A percentile compares a stretch with the other conserved stretches of the same genome.
phyloP scores from a whole-genome alignment of 202 grass and related monocot genomes.

The Dendrocalamus latiflorus region DNA sequence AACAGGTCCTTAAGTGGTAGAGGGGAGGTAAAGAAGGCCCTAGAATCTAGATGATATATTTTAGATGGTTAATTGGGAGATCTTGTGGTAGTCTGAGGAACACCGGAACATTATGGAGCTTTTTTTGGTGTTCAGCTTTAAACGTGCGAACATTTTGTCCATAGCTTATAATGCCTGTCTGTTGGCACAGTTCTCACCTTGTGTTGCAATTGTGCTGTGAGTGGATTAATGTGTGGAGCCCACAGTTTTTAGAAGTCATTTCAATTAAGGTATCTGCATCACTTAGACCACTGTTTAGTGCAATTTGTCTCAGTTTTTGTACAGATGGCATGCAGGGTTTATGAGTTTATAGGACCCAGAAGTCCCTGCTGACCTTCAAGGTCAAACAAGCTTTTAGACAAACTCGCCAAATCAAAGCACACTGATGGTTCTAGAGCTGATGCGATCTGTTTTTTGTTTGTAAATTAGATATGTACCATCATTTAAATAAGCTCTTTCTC shows the following conservation, averaged over 20 bases:
- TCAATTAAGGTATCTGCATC: not conserved
- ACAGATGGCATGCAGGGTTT: not conserved
- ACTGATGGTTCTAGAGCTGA: not conserved
- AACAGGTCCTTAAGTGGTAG: not conserved
- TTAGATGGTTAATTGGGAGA: not conserved
- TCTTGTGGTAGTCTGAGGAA: not conserved
- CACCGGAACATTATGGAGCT: not conserved
- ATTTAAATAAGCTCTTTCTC: not conserved
- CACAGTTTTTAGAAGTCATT: not conserved
- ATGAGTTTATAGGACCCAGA: constrained; percentile 2
- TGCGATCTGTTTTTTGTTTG: not conserved
- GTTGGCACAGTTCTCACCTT: not conserved
- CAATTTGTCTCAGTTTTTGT: not conserved
- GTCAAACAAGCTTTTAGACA: not conserved
- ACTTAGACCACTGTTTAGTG: constrained; percentile 2
- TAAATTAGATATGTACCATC: not conserved
- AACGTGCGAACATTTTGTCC: not conserved
- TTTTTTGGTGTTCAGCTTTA: constrained; percentile 3
- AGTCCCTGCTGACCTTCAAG: not conserved
- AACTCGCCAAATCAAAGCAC: not conserved
- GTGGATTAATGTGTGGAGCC: not conserved
- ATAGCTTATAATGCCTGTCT: not conserved
- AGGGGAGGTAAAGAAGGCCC: not conserved
- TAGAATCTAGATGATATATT: not conserved
- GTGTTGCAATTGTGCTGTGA: not conserved